phyloP scores from a whole-genome alignment of 257 asterid species.

The Solanum peruvianum region DNA sequence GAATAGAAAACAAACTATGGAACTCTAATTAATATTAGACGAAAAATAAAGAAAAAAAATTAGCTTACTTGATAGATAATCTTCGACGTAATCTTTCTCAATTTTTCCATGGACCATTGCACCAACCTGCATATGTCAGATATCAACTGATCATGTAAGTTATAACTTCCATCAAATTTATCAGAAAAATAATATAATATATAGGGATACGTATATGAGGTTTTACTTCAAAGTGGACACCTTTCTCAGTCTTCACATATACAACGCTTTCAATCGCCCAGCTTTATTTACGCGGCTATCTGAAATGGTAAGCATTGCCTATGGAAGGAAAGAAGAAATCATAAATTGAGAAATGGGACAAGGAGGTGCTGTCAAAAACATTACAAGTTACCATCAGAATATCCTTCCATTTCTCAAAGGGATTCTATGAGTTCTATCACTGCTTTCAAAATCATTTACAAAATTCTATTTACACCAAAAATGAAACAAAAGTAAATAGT shows the following conservation, averaged over 20 bases:
- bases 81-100: slow-evolving; percentile 58
- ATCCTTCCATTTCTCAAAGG: not conserved
- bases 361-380: not conserved
- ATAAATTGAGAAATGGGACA: not conserved
- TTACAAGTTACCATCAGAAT: not conserved
- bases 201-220: slow-evolving; percentile 76
- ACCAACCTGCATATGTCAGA: slow-evolving; percentile 43
- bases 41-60: not conserved
- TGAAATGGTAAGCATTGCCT: slow-evolving; percentile 70
- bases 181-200: too few relatives aligned
- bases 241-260: slow-evolving; percentile 71
- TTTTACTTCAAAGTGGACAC: slow-evolving; percentile 64
- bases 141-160: not conserved
- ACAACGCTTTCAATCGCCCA: slow-evolving; percentile 65
- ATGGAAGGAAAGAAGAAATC: not conserved
- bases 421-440: not conserved
- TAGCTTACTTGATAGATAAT: slow-evolving; percentile 55
- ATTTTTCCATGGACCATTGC: slow-evolving; percentile 91
- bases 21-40: not conserved
- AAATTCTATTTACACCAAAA: not conserved
- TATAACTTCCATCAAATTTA: not conserved
- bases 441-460: not conserved
- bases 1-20: not conserved
- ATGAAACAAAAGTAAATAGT: not conserved
- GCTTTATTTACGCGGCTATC: slow-evolving; percentile 76